Percentiles rank a stretch among this genome's conserved stretches.
phyloP scores from a whole-genome alignment of 306 rosid species.

The Inga leiocalycina region DNA sequence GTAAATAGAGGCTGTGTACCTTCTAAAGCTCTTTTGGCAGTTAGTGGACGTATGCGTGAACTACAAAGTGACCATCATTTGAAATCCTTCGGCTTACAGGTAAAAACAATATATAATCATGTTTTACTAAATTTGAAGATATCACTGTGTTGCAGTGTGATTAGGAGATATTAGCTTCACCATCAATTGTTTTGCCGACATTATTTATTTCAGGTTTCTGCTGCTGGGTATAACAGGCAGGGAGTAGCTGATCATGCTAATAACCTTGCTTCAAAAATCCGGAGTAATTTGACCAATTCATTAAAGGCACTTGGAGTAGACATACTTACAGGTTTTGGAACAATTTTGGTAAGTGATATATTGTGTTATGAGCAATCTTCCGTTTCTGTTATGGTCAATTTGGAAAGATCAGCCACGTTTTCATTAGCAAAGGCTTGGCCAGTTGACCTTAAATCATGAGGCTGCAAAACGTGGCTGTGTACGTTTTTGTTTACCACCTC shows the following conservation, averaged over 20 bases:
- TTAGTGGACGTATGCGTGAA: conserved; percentile 97
- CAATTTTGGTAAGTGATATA: conserved; percentile 66
- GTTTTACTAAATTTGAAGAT: conserved; percentile 1
- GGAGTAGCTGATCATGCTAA: conserved; percentile 98
- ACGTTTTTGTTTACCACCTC: conserved; percentile 29
- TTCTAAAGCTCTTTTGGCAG: conserved; percentile 98
- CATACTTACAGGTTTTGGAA: conserved; percentile 87
- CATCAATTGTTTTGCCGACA: conserved; percentile 7
- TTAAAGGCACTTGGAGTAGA: conserved; percentile 97
- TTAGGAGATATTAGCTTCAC: conserved; percentile 6
- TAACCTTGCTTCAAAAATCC: conserved; percentile 94
- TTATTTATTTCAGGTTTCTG: conserved; percentile 64
- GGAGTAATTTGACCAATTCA: conserved; percentile 84
- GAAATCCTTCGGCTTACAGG: conserved; percentile 93
- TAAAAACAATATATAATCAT: conserved; percentile 28
- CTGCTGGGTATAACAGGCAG: conserved; percentile 92
- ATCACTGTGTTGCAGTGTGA: background rate
- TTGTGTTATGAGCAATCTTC: background rate
- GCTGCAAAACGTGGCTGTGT: conserved; percentile 12
- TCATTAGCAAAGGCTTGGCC: conserved; percentile 17
- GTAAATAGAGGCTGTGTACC: conserved; percentile 99
- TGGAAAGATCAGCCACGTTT: conserved; percentile 18
- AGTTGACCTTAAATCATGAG: conserved; percentile 16
- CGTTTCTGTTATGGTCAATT: background rate
- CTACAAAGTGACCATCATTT: conserved; percentile 84